Evolutionary conservation across 257 asterid genomes (phyloP).

Genomic region (Solanum chmielewskii): DNA sequence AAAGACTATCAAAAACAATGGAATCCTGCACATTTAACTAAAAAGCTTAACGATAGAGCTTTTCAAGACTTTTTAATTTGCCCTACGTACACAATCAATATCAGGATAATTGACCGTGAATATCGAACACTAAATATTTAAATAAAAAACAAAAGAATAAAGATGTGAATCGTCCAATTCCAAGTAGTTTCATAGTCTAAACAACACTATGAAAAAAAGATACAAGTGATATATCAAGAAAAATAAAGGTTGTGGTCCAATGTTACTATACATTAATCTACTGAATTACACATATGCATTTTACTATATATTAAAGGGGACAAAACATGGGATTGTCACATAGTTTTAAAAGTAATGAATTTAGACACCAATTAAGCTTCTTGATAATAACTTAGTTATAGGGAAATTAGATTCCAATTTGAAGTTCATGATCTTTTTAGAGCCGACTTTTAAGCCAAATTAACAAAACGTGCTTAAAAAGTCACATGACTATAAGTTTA

Average conservation of each 20-base stretch:
- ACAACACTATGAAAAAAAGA: background rate
- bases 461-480: background rate
- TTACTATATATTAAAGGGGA: background rate
- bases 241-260: background rate
- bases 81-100: background rate
- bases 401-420: background rate
- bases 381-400: background rate
- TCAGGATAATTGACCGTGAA: background rate
- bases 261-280: background rate
- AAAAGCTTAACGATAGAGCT: background rate
- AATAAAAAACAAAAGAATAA: background rate
- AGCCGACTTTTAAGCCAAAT: background rate
- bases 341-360: background rate
- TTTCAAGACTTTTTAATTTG: background rate
- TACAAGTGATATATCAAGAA: background rate
- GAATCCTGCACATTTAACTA: background rate
- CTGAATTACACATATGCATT: background rate
- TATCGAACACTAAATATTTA: background rate
- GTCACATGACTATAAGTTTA: background rate
- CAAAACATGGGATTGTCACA: background rate
- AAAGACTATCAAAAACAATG: background rate
- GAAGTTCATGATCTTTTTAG: background rate
- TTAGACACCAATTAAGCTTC: background rate
- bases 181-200: background rate
- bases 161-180: background rate